A percentile compares a stretch with the other conserved stretches of the same genome.
Evolutionary conservation across 768 basidiomycete species (phyloP).

Genomic region (Lepiota brunneoincarnata): DNA sequence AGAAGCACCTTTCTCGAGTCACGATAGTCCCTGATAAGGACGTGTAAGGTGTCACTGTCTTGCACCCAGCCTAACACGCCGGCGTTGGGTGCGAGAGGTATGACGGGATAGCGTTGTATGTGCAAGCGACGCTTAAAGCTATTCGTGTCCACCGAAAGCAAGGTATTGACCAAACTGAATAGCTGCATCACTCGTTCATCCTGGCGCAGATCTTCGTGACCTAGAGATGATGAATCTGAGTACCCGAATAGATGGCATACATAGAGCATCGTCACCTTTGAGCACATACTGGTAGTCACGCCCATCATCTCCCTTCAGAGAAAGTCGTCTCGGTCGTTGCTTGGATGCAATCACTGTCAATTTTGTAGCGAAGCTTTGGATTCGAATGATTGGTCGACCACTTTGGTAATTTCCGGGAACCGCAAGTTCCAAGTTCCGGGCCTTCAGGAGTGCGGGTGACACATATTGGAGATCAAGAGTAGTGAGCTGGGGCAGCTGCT

Average conservation of each 20-base stretch:
- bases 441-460: slow-evolving; percentile 86
- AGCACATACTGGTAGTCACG: slow-evolving; percentile 88
- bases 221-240: slow-evolving; percentile 32
- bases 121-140: slow-evolving; percentile 96
- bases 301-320: slow-evolving; percentile 86
- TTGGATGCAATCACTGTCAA: slow-evolving; percentile 94
- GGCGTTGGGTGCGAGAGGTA: slow-evolving; percentile 92
- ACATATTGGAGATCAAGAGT: slow-evolving; percentile 96
- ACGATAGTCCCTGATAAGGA: slow-evolving; percentile 93
- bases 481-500: slow-evolving; percentile 84
- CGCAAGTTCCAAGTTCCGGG: slow-evolving; percentile 89
- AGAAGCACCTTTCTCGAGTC: slow-evolving; percentile 95
- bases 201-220: slow-evolving; percentile 98
- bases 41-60: slow-evolving; percentile 93
- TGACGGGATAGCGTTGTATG: slow-evolving; percentile 90
- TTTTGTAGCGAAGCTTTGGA: slow-evolving; percentile 83
- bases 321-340: slow-evolving; percentile 89
- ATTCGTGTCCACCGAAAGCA: slow-evolving; percentile 88
- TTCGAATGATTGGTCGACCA: slow-evolving; percentile 79
- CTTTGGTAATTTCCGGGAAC: slow-evolving; percentile 96
- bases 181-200: slow-evolving; percentile 99
- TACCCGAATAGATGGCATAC: neutral
- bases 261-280: slow-evolving; percentile 60
- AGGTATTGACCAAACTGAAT: slow-evolving; percentile 94
- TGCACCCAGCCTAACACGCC: slow-evolving; percentile 95